Conservation (phyloP, 2,329 filamentous ascomycete genomes). For the Phyllosticta citrichinensis region DNA sequence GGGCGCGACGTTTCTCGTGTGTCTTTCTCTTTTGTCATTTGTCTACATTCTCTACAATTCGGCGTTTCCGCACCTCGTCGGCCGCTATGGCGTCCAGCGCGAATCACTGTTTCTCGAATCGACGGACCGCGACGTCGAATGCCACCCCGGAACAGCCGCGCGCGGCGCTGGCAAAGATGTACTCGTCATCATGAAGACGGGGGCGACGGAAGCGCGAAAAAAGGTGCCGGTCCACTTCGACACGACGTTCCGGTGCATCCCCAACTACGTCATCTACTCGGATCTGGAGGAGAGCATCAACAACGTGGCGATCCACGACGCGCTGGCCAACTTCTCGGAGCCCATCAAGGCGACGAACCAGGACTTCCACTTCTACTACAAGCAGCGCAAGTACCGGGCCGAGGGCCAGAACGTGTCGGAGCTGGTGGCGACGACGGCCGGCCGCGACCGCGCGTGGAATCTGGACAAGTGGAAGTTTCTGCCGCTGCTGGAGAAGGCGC, state of each 20-base stretch:
- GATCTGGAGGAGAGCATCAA: constrained; percentile 47
- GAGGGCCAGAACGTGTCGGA: constrained; percentile 30
- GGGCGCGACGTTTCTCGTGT: background rate
- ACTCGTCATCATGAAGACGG: constrained; percentile 50
- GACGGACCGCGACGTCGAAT: background rate
- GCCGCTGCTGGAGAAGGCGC: constrained; percentile 43
- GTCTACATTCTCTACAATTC: background rate
- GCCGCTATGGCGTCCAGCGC: background rate
- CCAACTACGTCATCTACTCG: constrained; percentile 47
- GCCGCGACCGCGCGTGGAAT: constrained; percentile 30
- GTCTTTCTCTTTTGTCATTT: background rate
- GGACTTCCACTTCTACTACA: constrained; percentile 46
- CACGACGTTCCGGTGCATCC: constrained; percentile 47
- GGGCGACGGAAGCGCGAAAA: constrained; percentile 47
- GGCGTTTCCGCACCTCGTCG: background rate
- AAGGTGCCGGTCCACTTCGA: constrained; percentile 49
- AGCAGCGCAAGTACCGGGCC: constrained; percentile 36
- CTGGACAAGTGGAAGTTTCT: constrained; percentile 52
- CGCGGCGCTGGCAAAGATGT: constrained; percentile 35
- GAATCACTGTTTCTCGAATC: background rate
- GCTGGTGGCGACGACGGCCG: constrained; percentile 6
- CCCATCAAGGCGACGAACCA: constrained; percentile 29
- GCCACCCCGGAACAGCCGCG: constrained; percentile 12
- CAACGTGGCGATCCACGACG: constrained; percentile 38
- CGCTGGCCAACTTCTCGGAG: constrained; percentile 36